Percentiles rank a stretch among this genome's conserved stretches.
phyloP scores from a whole-genome alignment of 202 grass and related monocot genomes.

The Brachypodium distachyon region DNA sequence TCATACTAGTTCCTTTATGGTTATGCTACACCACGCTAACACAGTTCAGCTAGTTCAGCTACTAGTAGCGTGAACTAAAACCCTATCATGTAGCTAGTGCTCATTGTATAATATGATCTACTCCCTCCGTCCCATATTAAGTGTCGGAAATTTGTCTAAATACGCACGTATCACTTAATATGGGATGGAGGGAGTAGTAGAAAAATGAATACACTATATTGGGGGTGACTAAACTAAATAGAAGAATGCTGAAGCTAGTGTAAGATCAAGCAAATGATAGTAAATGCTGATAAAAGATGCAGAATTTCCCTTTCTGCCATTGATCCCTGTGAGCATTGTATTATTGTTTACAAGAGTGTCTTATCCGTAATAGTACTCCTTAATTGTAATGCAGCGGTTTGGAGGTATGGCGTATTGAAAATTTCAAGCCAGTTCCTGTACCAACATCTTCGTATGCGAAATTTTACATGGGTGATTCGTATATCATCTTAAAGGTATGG shows the following conservation, averaged over 20 bases:
- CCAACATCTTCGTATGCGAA: constrained; percentile 62
- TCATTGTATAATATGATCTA: background rate
- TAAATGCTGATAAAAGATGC: background rate
- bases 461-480: constrained; percentile 95
- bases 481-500: constrained; percentile 85
- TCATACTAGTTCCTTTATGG: background rate
- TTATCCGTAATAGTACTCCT: constrained; percentile 3
- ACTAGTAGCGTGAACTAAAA: background rate
- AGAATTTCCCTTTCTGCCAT: background rate
- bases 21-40: background rate
- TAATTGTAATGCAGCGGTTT: constrained; percentile 49
- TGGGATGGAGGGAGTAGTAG: background rate
- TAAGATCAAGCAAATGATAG: background rate
- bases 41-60: background rate
- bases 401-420: constrained; percentile 92
- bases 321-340: background rate
- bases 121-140: no score
- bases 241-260: background rate
- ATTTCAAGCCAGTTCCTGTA: constrained; percentile 67
- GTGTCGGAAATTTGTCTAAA: no score
- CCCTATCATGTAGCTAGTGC: background rate
- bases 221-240: background rate
- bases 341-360: background rate
- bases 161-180: no score
- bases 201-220: background rate